phyloP scores from a whole-genome alignment of 306 rosid species.

The Prunus armeniaca region DNA sequence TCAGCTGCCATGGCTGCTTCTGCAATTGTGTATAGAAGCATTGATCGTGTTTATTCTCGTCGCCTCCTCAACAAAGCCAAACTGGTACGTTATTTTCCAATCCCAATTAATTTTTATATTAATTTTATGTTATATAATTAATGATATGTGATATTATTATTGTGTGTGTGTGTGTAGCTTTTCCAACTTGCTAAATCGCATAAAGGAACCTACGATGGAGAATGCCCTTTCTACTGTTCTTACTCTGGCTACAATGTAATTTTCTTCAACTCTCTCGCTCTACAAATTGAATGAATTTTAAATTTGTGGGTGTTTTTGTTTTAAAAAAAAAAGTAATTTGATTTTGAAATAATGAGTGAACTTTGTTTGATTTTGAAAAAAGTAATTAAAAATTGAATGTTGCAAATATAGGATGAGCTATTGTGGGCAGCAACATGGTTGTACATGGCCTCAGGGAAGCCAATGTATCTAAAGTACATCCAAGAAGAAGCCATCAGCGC shows the following conservation, averaged over 20 bases:
- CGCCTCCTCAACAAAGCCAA: constrained; percentile 88
- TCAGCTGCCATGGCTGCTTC: constrained; percentile 88
- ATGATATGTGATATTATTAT: neutral
- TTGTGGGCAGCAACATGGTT: constrained; percentile 97
- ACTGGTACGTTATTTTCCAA: constrained; percentile 33
- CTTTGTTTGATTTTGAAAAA: neutral
- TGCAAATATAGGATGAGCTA: constrained; percentile 60
- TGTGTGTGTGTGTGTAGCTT: constrained; percentile 38
- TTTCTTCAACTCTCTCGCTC: neutral
- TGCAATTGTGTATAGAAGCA: constrained; percentile 54
- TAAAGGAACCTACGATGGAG: constrained; percentile 90
- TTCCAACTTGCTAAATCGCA: constrained; percentile 55
- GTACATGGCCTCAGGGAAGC: constrained; percentile 52
- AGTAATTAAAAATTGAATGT: neutral
- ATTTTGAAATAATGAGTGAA: neutral
- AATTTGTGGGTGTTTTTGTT: too few relatives aligned
- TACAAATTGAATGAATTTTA: neutral
- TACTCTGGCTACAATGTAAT: constrained; percentile 75
- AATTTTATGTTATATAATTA: neutral
- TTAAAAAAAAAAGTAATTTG: neutral
- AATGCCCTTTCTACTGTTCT: constrained; percentile 96
- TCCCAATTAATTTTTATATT: neutral
- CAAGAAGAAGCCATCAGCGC: constrained; percentile 66
- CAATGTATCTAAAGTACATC: constrained; percentile 46
- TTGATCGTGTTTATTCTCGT: constrained; percentile 52